phyloP scores from a whole-genome alignment of 1,284 basidiomycete species.

The Rhodotorula sp. region DNA sequence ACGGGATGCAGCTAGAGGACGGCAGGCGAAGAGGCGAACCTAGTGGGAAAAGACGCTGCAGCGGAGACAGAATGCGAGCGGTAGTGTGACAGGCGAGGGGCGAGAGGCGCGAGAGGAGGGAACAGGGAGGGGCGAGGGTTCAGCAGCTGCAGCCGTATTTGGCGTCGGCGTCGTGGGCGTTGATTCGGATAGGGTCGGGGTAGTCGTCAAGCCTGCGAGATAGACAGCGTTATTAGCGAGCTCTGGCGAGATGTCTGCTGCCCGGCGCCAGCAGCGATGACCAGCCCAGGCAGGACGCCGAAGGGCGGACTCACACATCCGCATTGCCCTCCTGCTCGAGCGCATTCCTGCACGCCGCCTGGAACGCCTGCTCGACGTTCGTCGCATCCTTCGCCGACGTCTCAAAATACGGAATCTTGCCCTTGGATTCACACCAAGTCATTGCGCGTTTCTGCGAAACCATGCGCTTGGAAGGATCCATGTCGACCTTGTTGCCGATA shows the following conservation, averaged over 20 bases:
- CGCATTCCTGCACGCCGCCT: conserved; percentile 98
- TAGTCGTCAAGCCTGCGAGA: conserved; percentile 86
- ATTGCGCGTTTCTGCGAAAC: conserved; percentile 99
- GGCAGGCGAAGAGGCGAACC: too few species aligned
- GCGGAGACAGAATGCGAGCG: too few species aligned
- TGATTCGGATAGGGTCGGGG: conserved; percentile 95
- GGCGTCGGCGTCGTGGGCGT: conserved; percentile 34
- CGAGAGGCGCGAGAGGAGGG: too few species aligned
- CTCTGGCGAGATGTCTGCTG: too few species aligned
- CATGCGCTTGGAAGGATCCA: conserved; percentile 98
- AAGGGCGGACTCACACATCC: conserved; percentile 66
- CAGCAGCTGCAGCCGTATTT: conserved; percentile 37
- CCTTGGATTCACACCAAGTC: conserved; percentile 99
- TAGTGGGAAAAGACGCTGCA: too few species aligned
- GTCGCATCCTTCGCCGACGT: conserved; percentile 99
- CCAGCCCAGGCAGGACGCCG: not conserved
- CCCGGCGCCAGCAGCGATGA: not conserved
- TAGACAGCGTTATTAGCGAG: not conserved
- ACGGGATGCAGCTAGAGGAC: not conserved
- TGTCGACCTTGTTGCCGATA: conserved; percentile 99
- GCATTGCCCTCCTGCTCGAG: conserved; percentile 95
- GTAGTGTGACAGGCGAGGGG: not conserved
- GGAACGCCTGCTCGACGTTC: conserved; percentile 99
- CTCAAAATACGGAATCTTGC: conserved; percentile 99
- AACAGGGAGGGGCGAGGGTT: not conserved